Conservation (phyloP, 345 rosid species). For the thale cress (Arabidopsis thaliana) region TAIR10.1 NC_003074.8:8571501-8572000, state of each 20-base stretch:
- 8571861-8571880: conserved; percentile 58
- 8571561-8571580: conserved; percentile 73
- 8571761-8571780: conserved; percentile 72
- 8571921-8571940: conserved; percentile 66
- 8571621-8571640: conserved; percentile 54
- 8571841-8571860: conserved; percentile 70
- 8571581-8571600: conserved; percentile 58
- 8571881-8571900: conserved; percentile 57
- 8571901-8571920: conserved; percentile 67
- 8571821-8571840: conserved; percentile 75
- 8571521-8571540: conserved; percentile 89
- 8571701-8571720: conserved; percentile 65
- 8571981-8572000: conserved; percentile 91
- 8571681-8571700: conserved; percentile 69
- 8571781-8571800: conserved; percentile 78
- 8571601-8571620: conserved; percentile 76
- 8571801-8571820: conserved; percentile 84
- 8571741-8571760: conserved; percentile 61
- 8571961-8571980: conserved; percentile 81
- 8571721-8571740: conserved; percentile 62
- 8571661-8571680: conserved; percentile 54
- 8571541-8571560: conserved; percentile 70
- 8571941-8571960: conserved; percentile 69
- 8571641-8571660: conserved; percentile 52
- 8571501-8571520: conserved; percentile 76